Evolutionary conservation across 2,329 filamentous ascomycete genomes (phyloP), one percentile per base, ranked within the genome.

Genomic region (Xylariaceae sp.): DNA sequence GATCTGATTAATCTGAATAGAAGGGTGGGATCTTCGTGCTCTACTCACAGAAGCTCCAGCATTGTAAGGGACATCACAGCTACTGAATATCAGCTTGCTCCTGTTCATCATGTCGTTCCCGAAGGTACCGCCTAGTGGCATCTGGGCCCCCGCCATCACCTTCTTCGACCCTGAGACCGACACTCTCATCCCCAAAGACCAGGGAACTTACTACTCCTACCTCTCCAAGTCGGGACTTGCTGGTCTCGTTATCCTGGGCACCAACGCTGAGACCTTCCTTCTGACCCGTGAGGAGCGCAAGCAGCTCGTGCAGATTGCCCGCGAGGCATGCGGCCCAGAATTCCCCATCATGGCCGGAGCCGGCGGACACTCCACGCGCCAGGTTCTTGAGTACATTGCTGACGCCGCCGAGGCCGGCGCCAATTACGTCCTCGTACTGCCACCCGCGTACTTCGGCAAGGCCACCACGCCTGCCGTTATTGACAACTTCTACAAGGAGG

Each of bases 361-460:
- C 5, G 80, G 84, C 15, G 84, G 81, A 0, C 85, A 88, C 71
- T 87, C 83, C 13, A 88, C 83, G 2, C 79, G 79, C 63, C 85
- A 88, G 72, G 82, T 83, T 2, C 76, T 86, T 1, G 81, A 87
- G 69, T 81, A 80, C 61, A 78, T 85, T 56, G 67, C 71, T 34
- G 86, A 88, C 67, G 86, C 86, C 1, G 75, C 76, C 17, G 77
- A 76, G 0, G 85, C 84, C 0, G 85, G 85, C 13, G 84, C 84
- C 49, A 76, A 87, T 73, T 88, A 83, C 66, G 78, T 78, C 0
- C 75, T 88, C 11, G 78, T 88, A 9, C 77, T 88, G 34, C 85
- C 85, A 1, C 80, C 82, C 1, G 84, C 80, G 4, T 88, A 88
- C 72, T 88, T 88, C 67, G 83, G 82, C 65, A 86, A 85, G 71